Conservation (phyloP, 441 rosid genomes). For the Populus hybrid region DNA sequence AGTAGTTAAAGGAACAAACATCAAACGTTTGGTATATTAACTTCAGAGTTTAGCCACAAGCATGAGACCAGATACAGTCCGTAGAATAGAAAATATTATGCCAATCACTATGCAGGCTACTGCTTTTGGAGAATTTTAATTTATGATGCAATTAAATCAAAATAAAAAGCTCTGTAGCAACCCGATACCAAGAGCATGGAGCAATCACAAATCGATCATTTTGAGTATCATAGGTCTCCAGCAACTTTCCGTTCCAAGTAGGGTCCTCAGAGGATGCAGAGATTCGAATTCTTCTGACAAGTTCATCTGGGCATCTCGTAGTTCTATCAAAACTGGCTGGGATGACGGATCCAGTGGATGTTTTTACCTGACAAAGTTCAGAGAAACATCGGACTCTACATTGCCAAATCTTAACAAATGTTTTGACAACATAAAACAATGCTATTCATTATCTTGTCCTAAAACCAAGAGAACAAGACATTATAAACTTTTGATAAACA, state of each 20-base stretch:
- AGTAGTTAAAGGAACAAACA: conserved; percentile 1
- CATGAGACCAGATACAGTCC: not conserved
- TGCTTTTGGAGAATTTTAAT: not conserved
- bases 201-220: conserved; percentile 64
- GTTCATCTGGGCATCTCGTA: conserved; percentile 82
- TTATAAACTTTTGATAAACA: not conserved
- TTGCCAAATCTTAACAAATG: not conserved
- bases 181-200: conserved; percentile 65
- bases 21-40: not conserved
- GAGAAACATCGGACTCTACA: conserved; percentile 10
- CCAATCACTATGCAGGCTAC: not conserved
- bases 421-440: not conserved
- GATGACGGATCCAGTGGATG: conserved; percentile 48
- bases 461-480: not conserved
- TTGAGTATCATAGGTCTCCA: conserved; percentile 74
- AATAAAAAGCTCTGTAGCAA: not conserved
- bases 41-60: not conserved
- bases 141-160: not conserved
- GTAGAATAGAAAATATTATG: not conserved
- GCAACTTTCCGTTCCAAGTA: conserved; percentile 60
- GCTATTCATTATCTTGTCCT: not conserved
- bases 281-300: conserved; percentile 67
- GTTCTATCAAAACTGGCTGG: conserved; percentile 69
- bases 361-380: conserved; percentile 49
- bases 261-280: conserved; percentile 52